Evolutionary conservation across 2,329 filamentous ascomycete species (phyloP), one percentile per base, ranked within the genome.

Genomic region (Monosporascus sp.): DNA sequence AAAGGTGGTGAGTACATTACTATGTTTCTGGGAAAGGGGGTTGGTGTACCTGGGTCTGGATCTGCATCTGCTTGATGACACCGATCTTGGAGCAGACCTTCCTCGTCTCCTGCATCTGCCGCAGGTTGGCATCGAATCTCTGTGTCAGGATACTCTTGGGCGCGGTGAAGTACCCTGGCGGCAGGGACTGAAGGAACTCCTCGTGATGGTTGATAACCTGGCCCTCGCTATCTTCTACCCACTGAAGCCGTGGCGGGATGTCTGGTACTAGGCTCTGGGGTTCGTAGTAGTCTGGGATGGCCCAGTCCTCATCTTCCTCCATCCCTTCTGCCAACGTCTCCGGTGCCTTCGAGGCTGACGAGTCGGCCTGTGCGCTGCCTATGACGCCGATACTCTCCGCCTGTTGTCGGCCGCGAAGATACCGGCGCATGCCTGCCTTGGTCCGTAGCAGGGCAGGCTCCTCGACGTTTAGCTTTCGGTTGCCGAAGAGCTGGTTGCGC

Each of bases 21-120:
- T 43, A 11, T 51, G 25, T 48, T 44, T 49, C 37, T 31, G 31
- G n/a, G 45, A 35, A 35, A 54, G 8, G 31, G 6, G 46, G 54
- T 31, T 7, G 37, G 48, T 76, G 67, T 82, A 90, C 89, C 81
- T 97, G 94, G 50, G 91, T 90, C 70, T 99, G 94, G 51, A 97
- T 84, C 73, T 99, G 94, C 94, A 99, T 99, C 74, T 99, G 94
- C 75, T 97, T 99, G 68, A 99, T 94, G 57, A 99, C 90, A 48
- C 90, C 87, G 68, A 99, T 96, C 73, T 97, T 99, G 11, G 91
- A 91, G 64, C 91, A 96, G 31, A 99, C 81, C 68, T 97, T 97
- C 61, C 94, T 82, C 1, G 94, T 99, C 65, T 97, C 93, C 70
- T 99, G 94, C 80, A 99, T 92, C 67, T 97, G 92, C 56, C 85